phyloP scores from a whole-genome alignment of 768 basidiomycete species.

The Favolaschia claudopus region DNA sequence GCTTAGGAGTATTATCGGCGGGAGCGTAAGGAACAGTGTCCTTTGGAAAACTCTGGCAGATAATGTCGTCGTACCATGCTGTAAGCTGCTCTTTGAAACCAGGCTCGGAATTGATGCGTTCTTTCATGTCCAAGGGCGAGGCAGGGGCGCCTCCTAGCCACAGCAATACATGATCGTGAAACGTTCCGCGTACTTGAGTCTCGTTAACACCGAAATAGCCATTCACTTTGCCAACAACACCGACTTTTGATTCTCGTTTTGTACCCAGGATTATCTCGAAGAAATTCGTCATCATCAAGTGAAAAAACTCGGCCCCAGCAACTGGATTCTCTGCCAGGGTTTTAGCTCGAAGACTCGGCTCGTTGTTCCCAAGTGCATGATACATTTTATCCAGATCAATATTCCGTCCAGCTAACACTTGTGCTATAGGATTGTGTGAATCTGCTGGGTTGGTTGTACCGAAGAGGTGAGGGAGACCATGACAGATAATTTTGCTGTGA shows the following conservation, averaged over 20 bases:
- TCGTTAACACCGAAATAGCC: conserved; percentile 35
- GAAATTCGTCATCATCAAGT: conserved; percentile 32
- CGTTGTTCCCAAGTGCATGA: neutral
- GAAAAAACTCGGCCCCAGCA: conserved; percentile 36
- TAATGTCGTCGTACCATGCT: neutral
- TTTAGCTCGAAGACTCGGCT: neutral
- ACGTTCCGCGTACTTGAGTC: conserved; percentile 28
- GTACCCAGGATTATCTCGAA: conserved; percentile 31
- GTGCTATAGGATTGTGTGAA: no score
- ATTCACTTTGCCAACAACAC: conserved; percentile 29
- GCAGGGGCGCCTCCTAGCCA: conserved; percentile 18
- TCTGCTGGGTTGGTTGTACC: conserved; percentile 24
- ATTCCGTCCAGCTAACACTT: conserved; percentile 22
- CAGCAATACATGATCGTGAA: conserved; percentile 34
- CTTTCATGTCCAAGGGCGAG: neutral
- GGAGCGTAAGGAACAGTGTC: neutral
- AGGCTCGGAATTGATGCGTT: neutral
- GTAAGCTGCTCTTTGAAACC: neutral
- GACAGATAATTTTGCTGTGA: conserved; percentile 1
- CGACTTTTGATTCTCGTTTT: conserved; percentile 7
- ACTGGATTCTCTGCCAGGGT: neutral
- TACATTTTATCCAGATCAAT: conserved; percentile 24
- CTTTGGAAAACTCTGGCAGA: neutral
- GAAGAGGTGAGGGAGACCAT: conserved; percentile 22
- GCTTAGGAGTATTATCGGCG: neutral